Conservation (phyloP, 1,284 basidiomycete genomes). For the Chalciporus sp. region DNA sequence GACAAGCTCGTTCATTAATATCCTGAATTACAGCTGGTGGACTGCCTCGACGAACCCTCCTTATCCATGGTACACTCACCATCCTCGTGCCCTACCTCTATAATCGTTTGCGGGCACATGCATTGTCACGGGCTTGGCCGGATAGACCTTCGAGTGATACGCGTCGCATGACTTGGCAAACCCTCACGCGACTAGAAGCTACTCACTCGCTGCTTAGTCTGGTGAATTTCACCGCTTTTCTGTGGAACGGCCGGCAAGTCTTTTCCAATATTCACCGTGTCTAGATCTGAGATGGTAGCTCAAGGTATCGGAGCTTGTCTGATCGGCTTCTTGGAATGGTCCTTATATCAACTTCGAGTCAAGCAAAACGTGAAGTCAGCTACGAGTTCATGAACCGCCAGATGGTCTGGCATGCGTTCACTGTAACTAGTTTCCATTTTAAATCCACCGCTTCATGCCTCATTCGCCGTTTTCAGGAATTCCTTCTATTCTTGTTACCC, state of each 20-base stretch:
- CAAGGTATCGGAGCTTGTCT: constrained; percentile 83
- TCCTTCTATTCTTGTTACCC: constrained; percentile 91
- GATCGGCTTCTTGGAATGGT: constrained; percentile 84
- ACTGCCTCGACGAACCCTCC: constrained; percentile 58
- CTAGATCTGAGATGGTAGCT: constrained; percentile 1
- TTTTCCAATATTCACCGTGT: background rate
- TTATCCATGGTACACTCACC: constrained; percentile 75
- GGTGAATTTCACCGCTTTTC: constrained; percentile 80
- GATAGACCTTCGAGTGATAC: constrained; percentile 81
- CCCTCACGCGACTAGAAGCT: constrained; percentile 71
- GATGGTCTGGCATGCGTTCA: constrained; percentile 99
- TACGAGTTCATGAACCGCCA: constrained; percentile 99
- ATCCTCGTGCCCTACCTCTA: constrained; percentile 82
- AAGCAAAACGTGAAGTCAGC: constrained; percentile 84
- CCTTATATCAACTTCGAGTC: constrained; percentile 73
- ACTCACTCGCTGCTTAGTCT: constrained; percentile 63
- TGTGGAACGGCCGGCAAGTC: constrained; percentile 83
- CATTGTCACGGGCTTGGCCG: constrained; percentile 86
- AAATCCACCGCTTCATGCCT: background rate
- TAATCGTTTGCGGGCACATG: constrained; percentile 71
- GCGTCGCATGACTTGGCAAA: constrained; percentile 76
- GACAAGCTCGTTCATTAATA: constrained; percentile 13
- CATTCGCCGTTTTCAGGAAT: constrained; percentile 66
- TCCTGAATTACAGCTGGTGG: constrained; percentile 53
- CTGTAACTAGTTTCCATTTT: constrained; percentile 53